Evolutionary conservation across 805 yeast genomes (phyloP).

Genomic region (Spencermartinsiella europaea): DNA sequence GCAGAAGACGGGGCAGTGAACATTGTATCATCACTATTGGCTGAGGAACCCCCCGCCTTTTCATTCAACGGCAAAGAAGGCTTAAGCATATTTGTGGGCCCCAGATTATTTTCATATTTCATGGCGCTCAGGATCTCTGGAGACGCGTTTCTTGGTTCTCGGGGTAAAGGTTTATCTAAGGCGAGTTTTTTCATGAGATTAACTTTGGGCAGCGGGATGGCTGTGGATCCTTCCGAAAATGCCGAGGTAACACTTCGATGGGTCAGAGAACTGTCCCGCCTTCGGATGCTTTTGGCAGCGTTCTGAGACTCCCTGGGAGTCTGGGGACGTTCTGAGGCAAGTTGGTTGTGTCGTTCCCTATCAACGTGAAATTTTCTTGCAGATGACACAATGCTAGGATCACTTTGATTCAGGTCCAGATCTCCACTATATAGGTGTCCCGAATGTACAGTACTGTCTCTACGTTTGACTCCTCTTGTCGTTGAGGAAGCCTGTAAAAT

Average conservation of each 20-base stretch:
- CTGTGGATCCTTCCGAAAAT: neutral
- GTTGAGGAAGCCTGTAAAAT: too few relatives aligned
- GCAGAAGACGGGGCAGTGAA: neutral
- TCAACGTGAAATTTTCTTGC: neutral
- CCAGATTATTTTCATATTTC: neutral
- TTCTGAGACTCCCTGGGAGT: neutral
- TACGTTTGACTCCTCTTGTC: too few relatives aligned
- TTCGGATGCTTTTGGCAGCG: neutral
- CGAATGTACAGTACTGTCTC: too few relatives aligned
- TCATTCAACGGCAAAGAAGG: constrained; percentile 5
- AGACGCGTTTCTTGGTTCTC: constrained; percentile 6
- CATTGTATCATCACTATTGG: neutral
- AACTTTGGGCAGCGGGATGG: neutral
- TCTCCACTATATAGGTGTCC: too few relatives aligned
- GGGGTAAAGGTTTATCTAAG: constrained; percentile 14
- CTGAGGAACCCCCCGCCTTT: neutral
- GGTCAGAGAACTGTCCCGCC: neutral
- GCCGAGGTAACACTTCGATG: neutral
- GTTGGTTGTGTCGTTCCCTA: neutral
- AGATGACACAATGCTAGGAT: neutral
- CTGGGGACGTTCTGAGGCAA: neutral
- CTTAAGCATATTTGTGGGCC: neutral
- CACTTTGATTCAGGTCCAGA: neutral
- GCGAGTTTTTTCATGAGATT: constrained; percentile 1
- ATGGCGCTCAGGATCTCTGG: neutral